These are phyloP conservation scores for Amylocarpus encephaloides DNA, from an alignment of 2,329 filamentous ascomycete genomes.

Conservation along the genomic window DNA sequence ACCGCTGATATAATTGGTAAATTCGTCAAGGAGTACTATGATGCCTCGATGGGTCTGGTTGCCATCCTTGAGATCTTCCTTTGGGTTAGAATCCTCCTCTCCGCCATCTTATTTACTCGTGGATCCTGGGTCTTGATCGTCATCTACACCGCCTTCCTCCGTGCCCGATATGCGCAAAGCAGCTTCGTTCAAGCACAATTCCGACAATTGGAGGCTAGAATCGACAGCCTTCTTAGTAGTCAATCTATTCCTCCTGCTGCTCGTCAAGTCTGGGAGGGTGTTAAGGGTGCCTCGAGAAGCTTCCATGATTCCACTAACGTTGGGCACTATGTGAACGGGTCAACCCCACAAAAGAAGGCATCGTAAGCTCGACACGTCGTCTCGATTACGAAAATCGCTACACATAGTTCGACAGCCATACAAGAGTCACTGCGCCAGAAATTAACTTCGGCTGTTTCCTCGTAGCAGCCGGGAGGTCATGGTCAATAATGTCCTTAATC, in stretches of 20 bases:
- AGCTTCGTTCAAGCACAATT: conserved; percentile 84
- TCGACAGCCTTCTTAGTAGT: conserved; percentile 76
- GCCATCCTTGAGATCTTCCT: conserved; percentile 81
- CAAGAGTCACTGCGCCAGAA: neutral
- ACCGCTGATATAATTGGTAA: conserved; percentile 77
- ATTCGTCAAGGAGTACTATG: conserved; percentile 98
- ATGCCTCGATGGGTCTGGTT: conserved; percentile 89
- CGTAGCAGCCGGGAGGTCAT: too few relatives aligned
- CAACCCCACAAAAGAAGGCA: conserved; percentile 55
- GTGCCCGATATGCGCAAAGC: conserved; percentile 84
- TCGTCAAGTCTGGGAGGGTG: conserved; percentile 70
- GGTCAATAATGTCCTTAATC: too few relatives aligned
- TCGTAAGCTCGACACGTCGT: conserved; percentile 15
- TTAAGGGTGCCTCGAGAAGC: conserved; percentile 68
- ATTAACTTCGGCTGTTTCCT: too few relatives aligned
- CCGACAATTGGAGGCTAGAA: conserved; percentile 61
- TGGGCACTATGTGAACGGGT: conserved; percentile 61
- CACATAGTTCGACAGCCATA: neutral
- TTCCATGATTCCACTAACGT: conserved; percentile 76
- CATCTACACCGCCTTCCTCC: conserved; percentile 88
- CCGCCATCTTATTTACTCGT: conserved; percentile 80
- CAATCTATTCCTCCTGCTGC: conserved; percentile 79
- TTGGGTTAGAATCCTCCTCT: conserved; percentile 75
- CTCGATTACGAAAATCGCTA: neutral
- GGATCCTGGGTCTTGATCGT: conserved; percentile 83